Evolutionary conservation across 2,329 filamentous ascomycete genomes (phyloP).

Genomic region (Colletotrichum zoysiae): DNA sequence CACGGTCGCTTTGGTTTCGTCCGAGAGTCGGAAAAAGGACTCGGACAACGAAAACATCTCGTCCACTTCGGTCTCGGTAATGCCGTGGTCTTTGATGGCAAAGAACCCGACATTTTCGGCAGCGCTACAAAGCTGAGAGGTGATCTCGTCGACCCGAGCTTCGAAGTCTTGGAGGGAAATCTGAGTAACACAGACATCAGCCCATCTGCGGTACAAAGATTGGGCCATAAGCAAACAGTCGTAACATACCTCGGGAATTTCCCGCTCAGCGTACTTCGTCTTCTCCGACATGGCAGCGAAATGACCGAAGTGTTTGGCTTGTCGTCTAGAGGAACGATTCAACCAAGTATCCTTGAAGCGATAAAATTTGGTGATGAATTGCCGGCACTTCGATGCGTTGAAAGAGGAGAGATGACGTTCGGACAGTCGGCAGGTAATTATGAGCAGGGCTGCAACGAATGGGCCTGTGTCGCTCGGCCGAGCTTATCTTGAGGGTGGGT

Average conservation of each 20-base stretch:
- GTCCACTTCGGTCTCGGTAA: constrained; percentile 62
- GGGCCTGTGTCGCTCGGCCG: background rate
- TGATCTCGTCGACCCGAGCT: constrained; percentile 65
- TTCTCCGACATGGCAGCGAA: constrained; percentile 12
- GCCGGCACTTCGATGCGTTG: background rate
- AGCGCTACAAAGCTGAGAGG: constrained; percentile 62
- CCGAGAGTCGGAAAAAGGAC: constrained; percentile 66
- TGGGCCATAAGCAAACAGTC: background rate
- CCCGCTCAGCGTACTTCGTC: constrained; percentile 29
- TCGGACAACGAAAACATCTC: constrained; percentile 63
- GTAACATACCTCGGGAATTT: constrained; percentile 19
- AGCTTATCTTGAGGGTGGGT: constrained; percentile 1
- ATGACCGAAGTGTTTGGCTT: constrained; percentile 47
- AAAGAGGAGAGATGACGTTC: background rate
- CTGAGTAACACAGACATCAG: constrained; percentile 57
- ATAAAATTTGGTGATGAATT: background rate
- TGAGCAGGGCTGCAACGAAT: background rate
- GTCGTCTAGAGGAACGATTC: constrained; percentile 48
- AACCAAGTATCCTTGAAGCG: background rate
- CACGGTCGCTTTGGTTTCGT: constrained; percentile 64
- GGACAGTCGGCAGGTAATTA: background rate
- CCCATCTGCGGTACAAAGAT: background rate
- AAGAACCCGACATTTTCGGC: constrained; percentile 74
- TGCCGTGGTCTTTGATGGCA: constrained; percentile 67
- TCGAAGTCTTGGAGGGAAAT: constrained; percentile 69